Percentiles rank a stretch among this genome's conserved stretches.
Conservation (phyloP, 1,284 basidiomycete species). For the Pterulicium gracile region DNA sequence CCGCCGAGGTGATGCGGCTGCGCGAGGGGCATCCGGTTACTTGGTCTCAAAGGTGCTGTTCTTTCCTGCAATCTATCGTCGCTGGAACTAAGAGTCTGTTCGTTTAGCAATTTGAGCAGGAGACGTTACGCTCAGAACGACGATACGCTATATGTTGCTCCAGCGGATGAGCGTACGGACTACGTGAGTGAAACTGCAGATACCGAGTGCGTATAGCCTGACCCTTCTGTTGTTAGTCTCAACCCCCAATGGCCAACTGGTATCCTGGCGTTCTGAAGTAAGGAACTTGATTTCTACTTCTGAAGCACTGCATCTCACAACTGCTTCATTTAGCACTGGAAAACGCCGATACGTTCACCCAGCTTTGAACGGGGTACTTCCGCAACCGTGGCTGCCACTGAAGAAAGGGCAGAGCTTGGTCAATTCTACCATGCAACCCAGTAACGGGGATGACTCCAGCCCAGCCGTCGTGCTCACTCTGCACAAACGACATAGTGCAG, state of each 20-base stretch:
- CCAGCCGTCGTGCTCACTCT: constrained; percentile 69
- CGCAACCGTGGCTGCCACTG: constrained; percentile 84
- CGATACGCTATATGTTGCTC: constrained; percentile 89
- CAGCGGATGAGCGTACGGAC: constrained; percentile 83
- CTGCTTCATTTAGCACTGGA: constrained; percentile 48
- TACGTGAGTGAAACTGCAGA: constrained; percentile 43
- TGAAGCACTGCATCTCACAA: constrained; percentile 1
- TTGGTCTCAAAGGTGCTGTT: constrained; percentile 66
- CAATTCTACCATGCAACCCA: constrained; percentile 32
- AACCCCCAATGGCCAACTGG: constrained; percentile 92
- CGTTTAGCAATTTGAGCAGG: constrained; percentile 64
- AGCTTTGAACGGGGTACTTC: constrained; percentile 78
- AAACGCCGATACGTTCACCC: constrained; percentile 86
- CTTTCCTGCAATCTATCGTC: background rate
- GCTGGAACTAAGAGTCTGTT: constrained; percentile 6
- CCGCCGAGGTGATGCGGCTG: constrained; percentile 63
- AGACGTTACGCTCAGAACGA: constrained; percentile 86
- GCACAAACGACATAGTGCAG: constrained; percentile 50
- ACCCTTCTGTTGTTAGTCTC: constrained; percentile 43
- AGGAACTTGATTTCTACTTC: constrained; percentile 15
- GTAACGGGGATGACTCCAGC: constrained; percentile 27
- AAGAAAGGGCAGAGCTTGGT: constrained; percentile 69
- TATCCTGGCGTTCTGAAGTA: constrained; percentile 85
- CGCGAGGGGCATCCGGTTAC: constrained; percentile 74
- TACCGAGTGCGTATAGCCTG: background rate